phyloP scores from a whole-genome alignment of 2,329 filamentous ascomycete species.

The Neofusicoccum umdonicola region DNA sequence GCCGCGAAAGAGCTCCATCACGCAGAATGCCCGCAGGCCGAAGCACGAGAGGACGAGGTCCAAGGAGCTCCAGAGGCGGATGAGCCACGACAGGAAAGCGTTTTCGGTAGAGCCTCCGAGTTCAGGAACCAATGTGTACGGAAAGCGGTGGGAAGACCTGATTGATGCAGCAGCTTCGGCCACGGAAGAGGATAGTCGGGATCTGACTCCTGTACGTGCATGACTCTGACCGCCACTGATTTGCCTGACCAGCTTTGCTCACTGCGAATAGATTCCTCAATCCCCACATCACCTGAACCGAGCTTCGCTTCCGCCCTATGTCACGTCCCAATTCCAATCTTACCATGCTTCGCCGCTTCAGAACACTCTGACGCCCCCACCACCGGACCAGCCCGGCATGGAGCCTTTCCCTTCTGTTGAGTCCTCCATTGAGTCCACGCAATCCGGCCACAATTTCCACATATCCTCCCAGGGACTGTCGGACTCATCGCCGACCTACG shows the following conservation, averaged over 20 bases:
- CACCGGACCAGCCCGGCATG: conserved; percentile 44
- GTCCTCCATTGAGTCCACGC: conserved; percentile 66
- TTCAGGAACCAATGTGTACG: conserved; percentile 63
- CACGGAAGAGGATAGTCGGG: conserved; percentile 84
- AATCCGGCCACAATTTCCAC: conserved; percentile 68
- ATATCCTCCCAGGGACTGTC: conserved; percentile 51
- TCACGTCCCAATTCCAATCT: conserved; percentile 55
- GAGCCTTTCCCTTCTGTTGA: conserved; percentile 89
- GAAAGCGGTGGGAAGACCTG: conserved; percentile 93
- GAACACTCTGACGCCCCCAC: conserved; percentile 82
- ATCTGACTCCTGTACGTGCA: conserved; percentile 75
- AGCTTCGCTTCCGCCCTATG: conserved; percentile 60
- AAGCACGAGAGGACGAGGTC: conserved; percentile 82
- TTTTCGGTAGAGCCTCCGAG: conserved; percentile 80
- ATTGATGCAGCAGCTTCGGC: conserved; percentile 93
- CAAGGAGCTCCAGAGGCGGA: conserved; percentile 68
- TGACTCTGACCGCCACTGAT: conserved; percentile 5
- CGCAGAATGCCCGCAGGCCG: conserved; percentile 70
- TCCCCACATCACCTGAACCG: conserved; percentile 54
- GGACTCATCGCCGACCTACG: conserved; percentile 59
- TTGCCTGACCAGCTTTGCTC: background rate
- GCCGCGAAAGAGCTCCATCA: conserved; percentile 81
- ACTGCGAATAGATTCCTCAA: conserved; percentile 41
- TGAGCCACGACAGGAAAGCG: conserved; percentile 76
- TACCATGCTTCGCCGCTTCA: conserved; percentile 91